phyloP scores from a whole-genome alignment of 116 monocot genomes.

The Zostera marina region DNA sequence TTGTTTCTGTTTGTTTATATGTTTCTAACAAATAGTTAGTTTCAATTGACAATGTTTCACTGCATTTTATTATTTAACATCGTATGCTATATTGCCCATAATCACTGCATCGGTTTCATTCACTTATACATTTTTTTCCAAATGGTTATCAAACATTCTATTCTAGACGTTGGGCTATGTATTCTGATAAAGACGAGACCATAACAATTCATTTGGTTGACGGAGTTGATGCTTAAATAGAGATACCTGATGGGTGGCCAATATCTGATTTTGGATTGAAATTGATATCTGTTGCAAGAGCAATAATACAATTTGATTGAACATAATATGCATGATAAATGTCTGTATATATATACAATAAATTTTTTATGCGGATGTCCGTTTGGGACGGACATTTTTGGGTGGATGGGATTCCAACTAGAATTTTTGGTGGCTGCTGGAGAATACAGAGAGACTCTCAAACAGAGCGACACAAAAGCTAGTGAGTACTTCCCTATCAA shows the following conservation, averaged over 20 bases:
- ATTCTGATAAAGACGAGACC: conserved; percentile 55
- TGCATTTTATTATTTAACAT: neutral
- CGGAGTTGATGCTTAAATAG: conserved; percentile 52
- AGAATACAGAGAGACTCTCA: too few species aligned
- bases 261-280: conserved; percentile 26
- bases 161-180: conserved; percentile 50
- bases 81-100: neutral
- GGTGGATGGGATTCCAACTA: too few species aligned
- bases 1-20: neutral
- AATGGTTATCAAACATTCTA: neutral
- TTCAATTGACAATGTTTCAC: neutral
- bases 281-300: conserved; percentile 34
- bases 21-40: neutral
- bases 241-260: conserved; percentile 57
- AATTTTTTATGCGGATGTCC: too few species aligned
- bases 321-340: conserved; percentile 47
- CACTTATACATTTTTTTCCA: neutral
- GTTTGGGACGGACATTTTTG: too few species aligned
- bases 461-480: too few species aligned
- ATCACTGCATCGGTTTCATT: neutral
- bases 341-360: too few species aligned
- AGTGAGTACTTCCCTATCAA: too few species aligned
- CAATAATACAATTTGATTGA: conserved; percentile 35
- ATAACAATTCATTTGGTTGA: conserved; percentile 50
- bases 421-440: too few species aligned